phyloP scores from a whole-genome alignment of 2,329 filamentous ascomycete genomes.

The Talaromyces verruculosus region DNA sequence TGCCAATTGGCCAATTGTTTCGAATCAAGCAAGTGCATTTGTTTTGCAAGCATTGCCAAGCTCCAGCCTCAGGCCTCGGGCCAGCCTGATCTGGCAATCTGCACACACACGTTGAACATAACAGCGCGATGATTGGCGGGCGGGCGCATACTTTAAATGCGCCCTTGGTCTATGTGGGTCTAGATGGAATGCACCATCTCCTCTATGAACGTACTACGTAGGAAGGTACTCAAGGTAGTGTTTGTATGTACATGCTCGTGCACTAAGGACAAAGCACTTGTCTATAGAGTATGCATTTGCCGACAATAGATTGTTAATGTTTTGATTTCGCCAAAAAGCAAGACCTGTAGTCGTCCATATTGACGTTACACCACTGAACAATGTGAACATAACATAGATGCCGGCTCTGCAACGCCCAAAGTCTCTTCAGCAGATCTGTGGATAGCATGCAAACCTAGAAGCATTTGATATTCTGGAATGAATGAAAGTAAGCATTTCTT shows the following conservation, averaged over 20 bases:
- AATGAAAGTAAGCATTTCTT: neutral
- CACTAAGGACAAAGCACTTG: no score
- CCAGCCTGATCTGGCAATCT: neutral
- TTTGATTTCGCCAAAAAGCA: neutral
- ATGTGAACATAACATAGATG: neutral
- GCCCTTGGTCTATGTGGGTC: neutral
- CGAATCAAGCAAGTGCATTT: neutral
- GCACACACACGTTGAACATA: neutral
- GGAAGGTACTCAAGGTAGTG: no score
- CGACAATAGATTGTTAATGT: neutral
- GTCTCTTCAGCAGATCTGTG: neutral
- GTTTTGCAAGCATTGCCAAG: neutral
- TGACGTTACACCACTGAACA: neutral
- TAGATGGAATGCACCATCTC: no score
- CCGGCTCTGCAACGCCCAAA: neutral
- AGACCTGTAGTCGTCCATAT: neutral
- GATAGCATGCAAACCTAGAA: neutral
- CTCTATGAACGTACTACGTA: no score
- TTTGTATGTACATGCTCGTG: no score
- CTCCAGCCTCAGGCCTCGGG: neutral
- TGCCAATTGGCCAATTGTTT: neutral
- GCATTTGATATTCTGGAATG: neutral
- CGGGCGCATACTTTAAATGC: conserved; percentile 10
- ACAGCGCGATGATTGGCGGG: neutral
- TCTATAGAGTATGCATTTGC: neutral